Base-by-base conservation (phyloP, 257 asterid species). In the Leptodermis oblonga region DNA sequence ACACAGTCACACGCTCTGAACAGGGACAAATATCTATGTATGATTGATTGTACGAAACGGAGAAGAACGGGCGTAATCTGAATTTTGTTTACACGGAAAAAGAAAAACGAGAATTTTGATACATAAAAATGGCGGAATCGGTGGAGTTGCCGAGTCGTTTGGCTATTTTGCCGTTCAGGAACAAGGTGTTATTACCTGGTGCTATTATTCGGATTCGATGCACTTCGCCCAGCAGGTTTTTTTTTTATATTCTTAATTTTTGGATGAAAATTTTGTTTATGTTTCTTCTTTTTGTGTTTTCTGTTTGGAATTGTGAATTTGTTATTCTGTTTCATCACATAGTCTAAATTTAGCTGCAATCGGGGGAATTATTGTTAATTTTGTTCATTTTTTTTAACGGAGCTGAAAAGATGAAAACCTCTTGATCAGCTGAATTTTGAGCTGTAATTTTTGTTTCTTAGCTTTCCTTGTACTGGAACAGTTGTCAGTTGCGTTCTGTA, bases 161-260 rank as follows among this genome's bases (percentile, higher is more conserved):
- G 67, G 97, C 97, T 31, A 91, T 94, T 81, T 90, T 94, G 30
- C 97, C 97, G 1, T 94, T 94, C 68, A 84, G 97, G 70, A 94
- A 94, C 85, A 91, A 94, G 68, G 99, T 94, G 12, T 78, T 94
- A 74, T 84, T 94, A 65, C 99, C 99, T 33, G 99, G 99, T 73
- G 97, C 99, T 18, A 89, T 94, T 26, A 91, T 94, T 78, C 91
- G 97, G 62, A 91, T 94, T 77, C 92, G 99, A 37, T 94, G 99
- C 83, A 94, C 97, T 78, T 91, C 97, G 23, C 86, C 96, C 25
- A 89, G 97, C 97, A 94, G 99, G 97, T 89, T 33, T 20, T 34
- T 4, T 4, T 17, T 22, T 23, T 28, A 52, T 52, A 15, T 4
- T 62, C 23, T 37, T 46, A 33, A 20, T 25, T n/a, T 56, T 37